Base-by-base conservation (phyloP, 129 eudicot species). In the Flaveria robusta region DNA sequence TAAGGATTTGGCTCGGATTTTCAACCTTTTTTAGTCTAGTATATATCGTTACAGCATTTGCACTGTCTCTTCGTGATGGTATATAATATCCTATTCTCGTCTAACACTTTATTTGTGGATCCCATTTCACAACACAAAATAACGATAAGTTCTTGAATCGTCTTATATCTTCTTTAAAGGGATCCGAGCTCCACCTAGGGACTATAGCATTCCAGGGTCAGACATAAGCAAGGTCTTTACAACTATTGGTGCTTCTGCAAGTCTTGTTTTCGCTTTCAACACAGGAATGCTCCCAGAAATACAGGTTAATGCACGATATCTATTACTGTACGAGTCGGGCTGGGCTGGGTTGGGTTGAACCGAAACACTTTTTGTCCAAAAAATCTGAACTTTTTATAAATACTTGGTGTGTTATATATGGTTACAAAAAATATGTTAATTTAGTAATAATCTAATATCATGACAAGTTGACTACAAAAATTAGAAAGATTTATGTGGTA, bases 241-340 rank as follows among this genome's bases (percentile, higher is more conserved):
- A 22, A 91, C 93, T 43, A 85, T 94, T 45, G 99, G 99, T 81
- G 97, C 97, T 79, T 76, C 86, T 77, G 97, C 97, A 54, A 94
- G 87, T 81, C 92, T 91, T 80, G 99, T 94, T 79, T 94, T 94
- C 71, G 88, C 97, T 29, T 91, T 91, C 78, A 94, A 94, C 77
- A 94, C 99, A 27, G 99, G 99, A 83, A 95, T 95, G 99, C 96
- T 95, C 39, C 99, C 99, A 22, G 99, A 95, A 81, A 95, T 95
- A 46, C 99, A 95, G 99, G 99, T 95, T 60, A 66, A 22, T 1
- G 74, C 65, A n/a, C 8, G 31, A 9, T 39, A 64, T 34, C 68
- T 15, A 29, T 29, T 13, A 29, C 67, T 60, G 13, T 26, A 5
- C 20, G 16, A 42, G 67, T 14, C 19, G 41, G 34, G 31, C 11